phyloP scores from a whole-genome alignment of 208 protist species.

The Wallacemonas sp. region DNA sequence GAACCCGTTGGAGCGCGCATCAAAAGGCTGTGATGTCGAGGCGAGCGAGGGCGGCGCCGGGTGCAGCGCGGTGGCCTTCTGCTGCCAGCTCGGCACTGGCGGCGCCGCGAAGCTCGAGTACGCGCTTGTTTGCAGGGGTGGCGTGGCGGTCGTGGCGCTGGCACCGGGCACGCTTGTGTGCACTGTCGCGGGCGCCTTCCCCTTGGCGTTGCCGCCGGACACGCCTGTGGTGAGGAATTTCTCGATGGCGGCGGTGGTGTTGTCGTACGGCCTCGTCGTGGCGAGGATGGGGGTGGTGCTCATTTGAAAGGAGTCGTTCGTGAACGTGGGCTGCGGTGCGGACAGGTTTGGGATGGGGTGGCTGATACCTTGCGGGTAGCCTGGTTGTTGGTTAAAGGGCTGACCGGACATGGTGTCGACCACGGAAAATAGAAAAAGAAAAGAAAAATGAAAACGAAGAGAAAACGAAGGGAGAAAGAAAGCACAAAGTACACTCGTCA shows the following conservation, averaged over 20 bases:
- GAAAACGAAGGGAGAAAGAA: conserved; percentile 2
- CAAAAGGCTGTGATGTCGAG: not conserved
- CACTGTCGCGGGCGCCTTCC: not conserved
- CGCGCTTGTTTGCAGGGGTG: conserved; percentile 19
- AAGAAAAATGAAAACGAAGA: conserved; percentile 1
- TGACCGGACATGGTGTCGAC: not conserved
- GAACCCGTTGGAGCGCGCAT: not conserved
- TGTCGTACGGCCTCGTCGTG: conserved; percentile 42
- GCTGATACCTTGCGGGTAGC: not conserved
- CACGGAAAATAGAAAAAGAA: conserved; percentile 11
- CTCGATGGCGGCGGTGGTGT: conserved; percentile 26
- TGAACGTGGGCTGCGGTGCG: conserved; percentile 6
- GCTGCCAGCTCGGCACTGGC: conserved; percentile 18
- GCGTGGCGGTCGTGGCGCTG: not conserved
- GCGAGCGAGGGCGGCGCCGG: conserved; percentile 9
- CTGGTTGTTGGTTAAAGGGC: too few relatives aligned
- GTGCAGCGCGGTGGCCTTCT: not conserved
- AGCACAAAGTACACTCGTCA: not conserved
- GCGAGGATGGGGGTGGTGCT: conserved; percentile 32
- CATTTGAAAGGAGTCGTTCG: conserved; percentile 53
- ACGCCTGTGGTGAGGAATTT: conserved; percentile 32
- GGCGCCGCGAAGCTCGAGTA: conserved; percentile 35
- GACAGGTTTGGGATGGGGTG: not conserved
- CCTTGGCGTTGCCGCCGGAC: not conserved
- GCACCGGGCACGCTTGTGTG: not conserved